These are phyloP conservation scores for Colletotrichum sp. DNA, from an alignment of 2,329 filamentous ascomycete genomes.

Conservation along the genomic window DNA sequence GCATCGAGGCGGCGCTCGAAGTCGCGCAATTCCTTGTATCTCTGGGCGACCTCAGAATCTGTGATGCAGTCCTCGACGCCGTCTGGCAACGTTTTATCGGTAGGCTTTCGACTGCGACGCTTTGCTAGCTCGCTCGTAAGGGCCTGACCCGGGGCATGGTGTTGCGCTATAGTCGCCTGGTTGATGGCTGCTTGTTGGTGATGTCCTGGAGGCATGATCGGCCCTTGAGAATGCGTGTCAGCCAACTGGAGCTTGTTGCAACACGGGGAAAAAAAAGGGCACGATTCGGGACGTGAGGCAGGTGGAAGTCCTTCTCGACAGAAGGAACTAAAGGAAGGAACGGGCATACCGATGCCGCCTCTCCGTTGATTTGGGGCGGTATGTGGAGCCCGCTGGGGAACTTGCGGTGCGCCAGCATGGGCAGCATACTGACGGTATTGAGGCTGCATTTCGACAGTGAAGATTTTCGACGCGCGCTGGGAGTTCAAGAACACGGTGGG, in stretches of 20 bases:
- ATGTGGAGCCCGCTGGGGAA: constrained; percentile 54
- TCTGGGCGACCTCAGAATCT: constrained; percentile 71
- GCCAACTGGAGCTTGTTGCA: neutral
- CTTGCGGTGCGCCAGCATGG: constrained; percentile 33
- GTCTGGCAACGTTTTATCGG: constrained; percentile 93
- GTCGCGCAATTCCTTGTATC: constrained; percentile 85
- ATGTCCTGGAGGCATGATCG: constrained; percentile 60
- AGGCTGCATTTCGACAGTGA: constrained; percentile 50
- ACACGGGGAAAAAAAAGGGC: neutral
- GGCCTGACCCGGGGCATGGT: constrained; percentile 53
- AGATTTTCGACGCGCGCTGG: neutral
- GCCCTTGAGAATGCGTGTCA: constrained; percentile 40
- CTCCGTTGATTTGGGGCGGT: constrained; percentile 49
- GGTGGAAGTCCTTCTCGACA: neutral
- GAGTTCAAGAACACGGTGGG: neutral
- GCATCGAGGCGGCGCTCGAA: constrained; percentile 89
- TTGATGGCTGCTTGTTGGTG: constrained; percentile 57
- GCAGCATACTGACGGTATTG: constrained; percentile 55
- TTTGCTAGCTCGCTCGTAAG: constrained; percentile 58
- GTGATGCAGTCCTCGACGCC: constrained; percentile 83
- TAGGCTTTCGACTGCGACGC: constrained; percentile 85
- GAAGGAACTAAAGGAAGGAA: neutral
- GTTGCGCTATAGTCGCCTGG: constrained; percentile 56
- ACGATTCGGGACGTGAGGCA: neutral
- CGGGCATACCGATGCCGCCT: constrained; percentile 56